Base-by-base conservation (phyloP, 345 rosid genomes). In the Adansonia digitata region DNA sequence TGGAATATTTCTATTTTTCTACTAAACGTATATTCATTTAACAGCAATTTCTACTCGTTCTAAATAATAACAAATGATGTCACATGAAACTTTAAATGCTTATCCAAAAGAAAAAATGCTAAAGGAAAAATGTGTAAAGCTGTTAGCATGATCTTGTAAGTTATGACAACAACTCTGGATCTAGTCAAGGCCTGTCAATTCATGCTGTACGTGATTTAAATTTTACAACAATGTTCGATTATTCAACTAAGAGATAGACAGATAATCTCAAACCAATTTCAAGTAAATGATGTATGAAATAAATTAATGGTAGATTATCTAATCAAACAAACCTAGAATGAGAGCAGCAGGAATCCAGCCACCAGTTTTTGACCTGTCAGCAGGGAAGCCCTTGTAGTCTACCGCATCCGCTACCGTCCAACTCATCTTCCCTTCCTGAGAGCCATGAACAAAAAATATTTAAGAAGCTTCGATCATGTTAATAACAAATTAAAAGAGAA, bases 251-350 rank as follows among this genome's bases (percentile, higher is more conserved):
- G n/a, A n/a, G n/a, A n/a, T n/a, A n/a, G n/a, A n/a, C n/a, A n/a
- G n/a, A n/a, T n/a, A n/a, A n/a, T n/a, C n/a, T n/a, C n/a, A 45
- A n/a, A 45, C 5, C 20, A 68, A 55, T n/a, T n/a, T n/a, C n/a
- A n/a, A n/a, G n/a, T 9, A 46, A 5, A 26, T 1, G 17, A 68
- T 56, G 35, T n/a, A 17, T 65, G 12, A 34, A 60, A 57, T 63
- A 34, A 60, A 45, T 49, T 49, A 69, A 72, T 26, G 71, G 55
- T 45, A 42, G 73, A 10, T 69, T 15, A 49, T 69, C 29, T 14
- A 11, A 55, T 13, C 39, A 59, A 59, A n/a, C 75, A 69, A 34
- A 45, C 57, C 27, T 10, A 51, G n/a, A 10, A 22, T n/a, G 56
- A 51, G 56, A n/a, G 56, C 56, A 5, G 56, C 56, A 51, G 56